phyloP scores from a whole-genome alignment of 306 rosid species.

The Styphnolobium japonicum region DNA sequence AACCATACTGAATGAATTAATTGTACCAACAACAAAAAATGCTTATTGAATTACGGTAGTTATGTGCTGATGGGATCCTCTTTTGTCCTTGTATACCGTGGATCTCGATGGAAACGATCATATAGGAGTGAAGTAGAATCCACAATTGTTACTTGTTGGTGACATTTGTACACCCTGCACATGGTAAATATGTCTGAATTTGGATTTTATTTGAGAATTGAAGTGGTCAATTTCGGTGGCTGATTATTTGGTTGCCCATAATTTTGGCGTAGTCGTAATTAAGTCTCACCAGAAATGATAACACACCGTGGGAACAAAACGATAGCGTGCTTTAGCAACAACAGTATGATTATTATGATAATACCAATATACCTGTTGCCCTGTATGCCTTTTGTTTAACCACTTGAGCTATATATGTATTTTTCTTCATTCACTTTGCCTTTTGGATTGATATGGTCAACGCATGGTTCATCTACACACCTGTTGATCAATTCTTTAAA shows the following conservation, averaged over 20 bases:
- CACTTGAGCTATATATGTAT: neutral
- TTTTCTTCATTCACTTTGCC: neutral
- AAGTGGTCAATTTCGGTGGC: conserved; percentile 35
- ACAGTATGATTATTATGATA: neutral
- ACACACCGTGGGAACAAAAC: neutral
- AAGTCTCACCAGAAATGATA: neutral
- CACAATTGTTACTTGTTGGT: neutral
- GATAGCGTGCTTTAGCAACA: conserved; percentile 3
- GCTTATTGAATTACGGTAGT: neutral
- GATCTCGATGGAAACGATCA: neutral
- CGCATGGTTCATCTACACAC: neutral
- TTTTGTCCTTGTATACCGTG: neutral
- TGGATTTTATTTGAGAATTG: neutral
- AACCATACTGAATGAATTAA: neutral
- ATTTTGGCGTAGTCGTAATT: neutral
- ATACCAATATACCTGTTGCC: neutral
- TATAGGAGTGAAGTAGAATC: neutral
- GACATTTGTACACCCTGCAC: neutral
- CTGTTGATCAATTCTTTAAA: neutral
- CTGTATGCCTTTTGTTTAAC: neutral
- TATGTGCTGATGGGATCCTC: neutral
- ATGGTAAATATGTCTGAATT: neutral
- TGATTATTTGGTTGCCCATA: neutral
- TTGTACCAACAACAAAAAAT: too few species aligned
- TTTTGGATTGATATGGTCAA: neutral